Evolutionary conservation across 192 early-diverging fungal genomes (phyloP), one percentile per base, ranked within the genome.

Genomic region (Backusella liffmaniae): DNA sequence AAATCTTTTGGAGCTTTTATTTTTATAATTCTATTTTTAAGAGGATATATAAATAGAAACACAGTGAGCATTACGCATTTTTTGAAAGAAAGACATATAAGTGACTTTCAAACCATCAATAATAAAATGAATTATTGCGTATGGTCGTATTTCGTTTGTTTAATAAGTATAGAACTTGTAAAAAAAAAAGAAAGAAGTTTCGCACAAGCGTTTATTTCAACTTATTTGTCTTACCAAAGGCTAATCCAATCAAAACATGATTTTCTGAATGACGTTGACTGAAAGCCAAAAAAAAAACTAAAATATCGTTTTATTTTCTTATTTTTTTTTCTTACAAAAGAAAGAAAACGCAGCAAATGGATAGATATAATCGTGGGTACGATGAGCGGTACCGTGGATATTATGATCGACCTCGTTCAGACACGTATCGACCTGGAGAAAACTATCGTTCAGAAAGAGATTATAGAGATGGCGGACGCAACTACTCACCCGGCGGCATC

Each of bases 341-440:
- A 29, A 35, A 18, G n/a, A 56, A 32, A 32, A 32, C 32, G 32
- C 36, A 29, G 42, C 13, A 34, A 32, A 79, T 79, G 77, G 77
- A 79, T 32, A 67, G 77, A 56, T 79, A 79, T 32, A 70, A 66
- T 30, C 72, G 77, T 44, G 77, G 73, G 29, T 79, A 79, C 67
- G 77, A 79, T 41, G 77, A 79, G 42, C 37, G 77, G n/a, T 79
- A 79, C 49, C 65, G 77, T 69, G 73, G 77, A 21, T 79, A 79
- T 49, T 79, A 74, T 69, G 77, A 79, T 41, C 62, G 77, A 18
- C 77, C 77, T 15, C 72, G 77, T 8, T 79, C 77, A 29, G 77
- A 79, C 35, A 79, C 77, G 18, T 79, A 79, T 53, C 21, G 77
- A 21, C 77, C 77, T 15, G 37, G 77, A n/a, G 77, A 79, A 70